Evolutionary conservation across 2,329 filamentous ascomycete genomes (phyloP).

Genomic region (Dactylonectria macrodidyma): DNA sequence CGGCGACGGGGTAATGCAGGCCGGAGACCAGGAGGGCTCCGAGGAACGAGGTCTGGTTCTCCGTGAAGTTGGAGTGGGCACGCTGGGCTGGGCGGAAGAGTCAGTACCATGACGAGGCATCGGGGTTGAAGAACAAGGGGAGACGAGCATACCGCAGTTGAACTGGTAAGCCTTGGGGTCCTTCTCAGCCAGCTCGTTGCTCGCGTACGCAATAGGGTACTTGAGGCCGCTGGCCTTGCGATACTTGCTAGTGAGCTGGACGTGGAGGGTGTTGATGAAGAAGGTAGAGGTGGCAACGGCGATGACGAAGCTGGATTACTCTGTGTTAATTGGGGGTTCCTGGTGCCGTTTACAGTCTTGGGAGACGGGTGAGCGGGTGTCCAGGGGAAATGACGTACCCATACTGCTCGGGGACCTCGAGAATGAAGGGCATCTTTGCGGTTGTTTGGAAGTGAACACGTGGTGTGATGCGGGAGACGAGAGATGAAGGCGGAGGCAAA

Average conservation of each 20-base stretch:
- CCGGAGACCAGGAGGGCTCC: conserved; percentile 69
- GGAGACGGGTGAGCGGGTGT: neutral
- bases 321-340: neutral
- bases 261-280: conserved; percentile 71
- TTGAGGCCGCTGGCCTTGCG: conserved; percentile 68
- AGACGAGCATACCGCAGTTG: conserved; percentile 69
- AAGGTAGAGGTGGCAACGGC: conserved; percentile 69
- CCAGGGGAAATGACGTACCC: conserved; percentile 57
- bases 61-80: conserved; percentile 74
- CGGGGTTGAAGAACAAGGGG: neutral
- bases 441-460: conserved; percentile 18
- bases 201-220: conserved; percentile 73
- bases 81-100: conserved; percentile 63
- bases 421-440: conserved; percentile 58
- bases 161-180: conserved; percentile 69
- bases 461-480: conserved; percentile 8
- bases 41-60: conserved; percentile 71
- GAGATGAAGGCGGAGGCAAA: neutral
- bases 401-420: conserved; percentile 65
- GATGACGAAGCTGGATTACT: conserved; percentile 71
- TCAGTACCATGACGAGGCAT: conserved; percentile 12
- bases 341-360: neutral
- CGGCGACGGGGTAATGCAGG: conserved; percentile 65
- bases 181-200: conserved; percentile 67
- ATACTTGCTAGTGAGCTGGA: conserved; percentile 59